Evolutionary conservation across 257 asterid genomes (phyloP).

Genomic region (Cinchona pubescens): DNA sequence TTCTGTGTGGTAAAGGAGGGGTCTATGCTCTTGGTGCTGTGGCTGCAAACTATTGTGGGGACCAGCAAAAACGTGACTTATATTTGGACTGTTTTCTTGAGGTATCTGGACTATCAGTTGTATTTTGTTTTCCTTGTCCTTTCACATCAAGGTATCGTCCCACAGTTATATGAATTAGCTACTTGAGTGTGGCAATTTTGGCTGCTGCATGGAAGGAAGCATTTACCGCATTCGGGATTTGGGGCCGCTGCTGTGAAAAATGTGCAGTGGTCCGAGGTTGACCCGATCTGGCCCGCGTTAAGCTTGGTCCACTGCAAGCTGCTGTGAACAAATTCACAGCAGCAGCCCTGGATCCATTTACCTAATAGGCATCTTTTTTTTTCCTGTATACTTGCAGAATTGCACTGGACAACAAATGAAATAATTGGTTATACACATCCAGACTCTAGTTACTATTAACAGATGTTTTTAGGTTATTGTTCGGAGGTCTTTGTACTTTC

Average conservation of each 20-base stretch:
- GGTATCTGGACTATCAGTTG: constrained; percentile 27
- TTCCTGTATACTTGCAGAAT: not conserved
- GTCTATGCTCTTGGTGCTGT: constrained; percentile 62
- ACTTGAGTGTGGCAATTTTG: not conserved
- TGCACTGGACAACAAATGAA: not conserved
- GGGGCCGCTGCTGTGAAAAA: too few relatives aligned
- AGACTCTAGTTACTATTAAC: not conserved
- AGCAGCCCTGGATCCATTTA: too few relatives aligned
- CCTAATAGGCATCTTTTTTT: not conserved
- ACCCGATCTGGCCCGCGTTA: too few relatives aligned
- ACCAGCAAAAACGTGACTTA: constrained; percentile 38
- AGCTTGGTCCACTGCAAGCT: too few relatives aligned
- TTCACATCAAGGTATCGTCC: not conserved
- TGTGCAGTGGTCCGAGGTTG: too few relatives aligned
- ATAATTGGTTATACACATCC: not conserved
- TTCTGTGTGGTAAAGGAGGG: constrained; percentile 74
- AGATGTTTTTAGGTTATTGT: not conserved
- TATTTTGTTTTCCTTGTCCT: not conserved
- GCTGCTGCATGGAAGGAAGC: not conserved
- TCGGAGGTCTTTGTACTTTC: not conserved
- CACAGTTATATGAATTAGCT: not conserved
- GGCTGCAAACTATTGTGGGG: constrained; percentile 48
- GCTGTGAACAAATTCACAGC: too few relatives aligned
- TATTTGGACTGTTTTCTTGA: constrained; percentile 51
- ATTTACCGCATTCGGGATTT: too few relatives aligned